These are phyloP conservation scores for Pelomyxa schiedti DNA, from an alignment of 78 protist genomes.

Conservation along the genomic window DNA sequence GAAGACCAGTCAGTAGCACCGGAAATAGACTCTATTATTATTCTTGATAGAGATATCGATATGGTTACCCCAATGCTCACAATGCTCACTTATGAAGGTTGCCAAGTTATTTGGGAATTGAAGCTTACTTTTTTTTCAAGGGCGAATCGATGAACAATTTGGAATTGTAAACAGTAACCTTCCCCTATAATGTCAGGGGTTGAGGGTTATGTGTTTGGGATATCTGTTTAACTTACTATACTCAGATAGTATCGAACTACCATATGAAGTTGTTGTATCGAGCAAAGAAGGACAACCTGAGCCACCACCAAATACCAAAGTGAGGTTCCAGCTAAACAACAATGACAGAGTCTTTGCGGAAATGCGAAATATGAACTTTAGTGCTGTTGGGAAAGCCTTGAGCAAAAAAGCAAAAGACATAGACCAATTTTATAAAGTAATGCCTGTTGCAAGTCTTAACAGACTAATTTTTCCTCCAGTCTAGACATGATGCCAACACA, in stretches of 20 bases:
- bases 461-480: too few species aligned
- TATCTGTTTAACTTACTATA: too few species aligned
- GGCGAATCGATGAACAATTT: constrained; percentile 77
- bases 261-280: too few species aligned
- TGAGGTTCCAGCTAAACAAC: constrained; percentile 19
- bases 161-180: constrained; percentile 41
- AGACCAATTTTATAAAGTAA: constrained; percentile 30
- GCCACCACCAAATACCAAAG: not conserved
- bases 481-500: too few species aligned
- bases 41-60: constrained; percentile 72
- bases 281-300: too few species aligned
- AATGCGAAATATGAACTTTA: constrained; percentile 44
- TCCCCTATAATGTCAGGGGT: too few species aligned
- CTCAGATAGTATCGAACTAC: too few species aligned
- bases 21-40: constrained; percentile 51
- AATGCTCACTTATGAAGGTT: constrained; percentile 91
- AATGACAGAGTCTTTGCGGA: constrained; percentile 31
- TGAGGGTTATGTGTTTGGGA: too few species aligned
- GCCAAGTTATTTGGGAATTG: too few species aligned
- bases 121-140: too few species aligned
- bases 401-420: constrained; percentile 30
- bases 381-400: constrained; percentile 41
- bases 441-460: too few species aligned
- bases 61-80: constrained; percentile 53
- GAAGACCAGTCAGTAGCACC: not conserved